Evolutionary conservation across 441 rosid genomes (phyloP).

Genomic region (Adansonia madagascariensis): DNA sequence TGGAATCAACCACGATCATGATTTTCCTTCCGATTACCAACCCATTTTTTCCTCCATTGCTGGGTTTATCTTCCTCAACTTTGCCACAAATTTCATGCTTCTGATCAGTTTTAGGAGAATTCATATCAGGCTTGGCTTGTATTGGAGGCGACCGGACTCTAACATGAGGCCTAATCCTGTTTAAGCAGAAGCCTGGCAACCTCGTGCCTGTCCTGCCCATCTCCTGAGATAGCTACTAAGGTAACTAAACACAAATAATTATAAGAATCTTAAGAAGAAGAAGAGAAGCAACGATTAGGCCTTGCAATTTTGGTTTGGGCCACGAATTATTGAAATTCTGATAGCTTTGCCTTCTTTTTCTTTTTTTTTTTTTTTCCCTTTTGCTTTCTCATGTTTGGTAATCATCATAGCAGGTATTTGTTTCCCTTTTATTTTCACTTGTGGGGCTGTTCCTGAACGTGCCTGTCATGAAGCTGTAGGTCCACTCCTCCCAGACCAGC

Average conservation of each 20-base stretch:
- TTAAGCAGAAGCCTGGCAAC: conserved; percentile 73
- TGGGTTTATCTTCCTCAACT: conserved; percentile 35
- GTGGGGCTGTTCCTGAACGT: conserved; percentile 50
- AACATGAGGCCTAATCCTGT: conserved; percentile 74
- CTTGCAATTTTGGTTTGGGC: conserved; percentile 18
- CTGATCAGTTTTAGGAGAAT: conserved; percentile 24
- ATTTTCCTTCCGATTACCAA: conserved; percentile 58
- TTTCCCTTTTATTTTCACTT: background rate
- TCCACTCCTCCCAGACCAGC: conserved; percentile 12
- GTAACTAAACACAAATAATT: conserved; percentile 13
- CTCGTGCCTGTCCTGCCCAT: conserved; percentile 58
- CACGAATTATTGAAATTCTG: background rate
- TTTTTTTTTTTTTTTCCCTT: background rate
- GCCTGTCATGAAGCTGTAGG: conserved; percentile 54
- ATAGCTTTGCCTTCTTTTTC: background rate
- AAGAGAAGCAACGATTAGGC: conserved; percentile 27
- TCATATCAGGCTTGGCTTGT: conserved; percentile 42
- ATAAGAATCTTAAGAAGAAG: conserved; percentile 32
- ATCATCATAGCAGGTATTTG: conserved; percentile 30
- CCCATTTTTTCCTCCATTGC: conserved; percentile 29
- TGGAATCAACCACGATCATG: conserved; percentile 80
- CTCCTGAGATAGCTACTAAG: conserved; percentile 11
- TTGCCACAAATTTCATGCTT: conserved; percentile 26
- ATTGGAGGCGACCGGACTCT: conserved; percentile 71
- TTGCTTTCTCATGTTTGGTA: conserved; percentile 31